These are phyloP conservation scores for Rutstroemia sp. DNA, from an alignment of 2,329 filamentous ascomycete species.

Conservation along the genomic window DNA sequence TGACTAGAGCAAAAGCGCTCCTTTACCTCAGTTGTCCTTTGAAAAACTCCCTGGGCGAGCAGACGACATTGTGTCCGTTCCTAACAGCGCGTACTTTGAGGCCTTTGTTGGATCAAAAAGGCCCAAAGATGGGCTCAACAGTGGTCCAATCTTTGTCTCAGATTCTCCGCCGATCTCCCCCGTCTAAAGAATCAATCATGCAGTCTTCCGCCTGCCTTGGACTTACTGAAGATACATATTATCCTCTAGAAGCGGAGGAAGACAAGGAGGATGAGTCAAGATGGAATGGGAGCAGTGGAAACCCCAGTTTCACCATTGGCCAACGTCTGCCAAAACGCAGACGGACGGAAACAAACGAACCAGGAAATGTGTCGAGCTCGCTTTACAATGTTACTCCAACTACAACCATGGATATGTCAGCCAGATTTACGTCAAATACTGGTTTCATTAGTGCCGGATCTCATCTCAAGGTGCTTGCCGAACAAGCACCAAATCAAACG, in stretches of 20 bases:
- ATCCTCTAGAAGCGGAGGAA: slow-evolving; percentile 56
- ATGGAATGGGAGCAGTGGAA: slow-evolving; percentile 31
- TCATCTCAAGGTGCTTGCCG: slow-evolving; percentile 26
- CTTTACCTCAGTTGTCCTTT: slow-evolving; percentile 79
- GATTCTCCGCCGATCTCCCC: slow-evolving; percentile 58
- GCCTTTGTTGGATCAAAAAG: slow-evolving; percentile 49
- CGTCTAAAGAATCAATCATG: slow-evolving; percentile 41
- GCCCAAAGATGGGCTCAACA: slow-evolving; percentile 59
- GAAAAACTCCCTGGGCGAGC: slow-evolving; percentile 54
- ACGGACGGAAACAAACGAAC: slow-evolving; percentile 17
- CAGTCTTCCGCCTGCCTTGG: slow-evolving; percentile 43
- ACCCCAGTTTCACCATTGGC: slow-evolving; percentile 18
- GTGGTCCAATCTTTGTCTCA: slow-evolving; percentile 60
- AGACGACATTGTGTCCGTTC: slow-evolving; percentile 65
- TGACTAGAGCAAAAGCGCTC: slow-evolving; percentile 84
- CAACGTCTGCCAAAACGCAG: slow-evolving; percentile 23
- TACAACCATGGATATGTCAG: slow-evolving; percentile 55
- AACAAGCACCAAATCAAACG: slow-evolving; percentile 22
- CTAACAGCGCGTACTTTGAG: slow-evolving; percentile 49
- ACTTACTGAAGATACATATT: slow-evolving; percentile 58
- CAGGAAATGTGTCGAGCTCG: slow-evolving; percentile 12
- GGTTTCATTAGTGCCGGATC: slow-evolving; percentile 27
- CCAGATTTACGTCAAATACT: slow-evolving; percentile 54
- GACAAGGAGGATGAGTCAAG: slow-evolving; percentile 27
- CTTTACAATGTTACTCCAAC: slow-evolving; percentile 34